These are phyloP conservation scores for Penicillium verhagenii DNA, from an alignment of 495 filamentous ascomycete species.

Conservation along the genomic window DNA sequence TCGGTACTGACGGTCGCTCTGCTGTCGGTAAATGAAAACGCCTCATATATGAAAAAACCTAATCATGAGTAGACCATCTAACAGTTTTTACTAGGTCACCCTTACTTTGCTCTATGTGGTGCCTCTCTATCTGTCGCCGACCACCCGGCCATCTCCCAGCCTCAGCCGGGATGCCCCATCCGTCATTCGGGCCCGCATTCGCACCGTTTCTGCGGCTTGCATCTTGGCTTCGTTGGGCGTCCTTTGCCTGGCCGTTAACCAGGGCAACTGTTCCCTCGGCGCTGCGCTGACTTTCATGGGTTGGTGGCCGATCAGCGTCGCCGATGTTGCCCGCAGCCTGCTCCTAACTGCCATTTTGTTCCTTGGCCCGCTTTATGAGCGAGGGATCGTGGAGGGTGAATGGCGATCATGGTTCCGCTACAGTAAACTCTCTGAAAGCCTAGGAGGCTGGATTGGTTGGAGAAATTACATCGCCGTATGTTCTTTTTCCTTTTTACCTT, in stretches of 20 bases:
- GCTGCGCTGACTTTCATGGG: constrained; percentile 67
- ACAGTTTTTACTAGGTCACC: no score
- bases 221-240: constrained; percentile 59
- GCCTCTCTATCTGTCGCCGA: constrained; percentile 81
- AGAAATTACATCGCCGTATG: constrained; percentile 61
- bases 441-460: constrained; percentile 62
- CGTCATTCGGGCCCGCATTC: constrained; percentile 83
- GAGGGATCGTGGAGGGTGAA: constrained; percentile 64
- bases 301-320: constrained; percentile 67
- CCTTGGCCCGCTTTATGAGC: constrained; percentile 77
- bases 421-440: constrained; percentile 41
- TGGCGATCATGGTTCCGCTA: constrained; percentile 64
- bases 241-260: constrained; percentile 54
- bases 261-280: constrained; percentile 40
- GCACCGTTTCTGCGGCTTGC: constrained; percentile 72
- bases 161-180: constrained; percentile 85
- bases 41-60: no score
- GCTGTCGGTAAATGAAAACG: constrained; percentile 44
- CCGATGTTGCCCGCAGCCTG: constrained; percentile 56
- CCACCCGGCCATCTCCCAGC: constrained; percentile 76
- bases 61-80: constrained; percentile 2
- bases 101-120: constrained; percentile 86
- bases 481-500: not conserved
- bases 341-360: constrained; percentile 78
- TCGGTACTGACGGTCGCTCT: constrained; percentile 45